These are phyloP conservation scores for Magnusiomyces starmeri DNA, from an alignment of 1,139 yeast species.

Conservation along the genomic window DNA sequence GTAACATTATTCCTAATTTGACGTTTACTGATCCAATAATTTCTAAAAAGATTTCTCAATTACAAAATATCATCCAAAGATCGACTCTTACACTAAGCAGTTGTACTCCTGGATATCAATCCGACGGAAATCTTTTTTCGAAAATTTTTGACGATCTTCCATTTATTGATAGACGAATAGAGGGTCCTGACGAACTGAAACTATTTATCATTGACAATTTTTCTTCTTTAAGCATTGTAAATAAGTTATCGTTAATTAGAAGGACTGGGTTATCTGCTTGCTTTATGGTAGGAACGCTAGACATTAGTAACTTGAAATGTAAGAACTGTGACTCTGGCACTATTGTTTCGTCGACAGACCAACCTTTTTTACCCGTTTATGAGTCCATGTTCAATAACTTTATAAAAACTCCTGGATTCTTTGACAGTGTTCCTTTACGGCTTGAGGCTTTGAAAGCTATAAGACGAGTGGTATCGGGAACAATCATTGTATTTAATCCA, in stretches of 20 bases:
- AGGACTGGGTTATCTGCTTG: conserved; percentile 1
- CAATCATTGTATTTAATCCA: conserved; percentile 19
- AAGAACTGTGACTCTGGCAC: conserved; percentile 1
- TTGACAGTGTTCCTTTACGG: conserved; percentile 16
- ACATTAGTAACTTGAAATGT: background rate
- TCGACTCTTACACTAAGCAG: background rate
- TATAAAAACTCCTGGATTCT: conserved; percentile 14
- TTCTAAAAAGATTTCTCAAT: background rate
- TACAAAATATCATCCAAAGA: background rate
- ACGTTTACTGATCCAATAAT: background rate
- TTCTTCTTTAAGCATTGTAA: background rate
- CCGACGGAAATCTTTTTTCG: background rate
- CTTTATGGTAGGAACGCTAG: conserved; percentile 1
- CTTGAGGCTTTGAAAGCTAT: conserved; percentile 20
- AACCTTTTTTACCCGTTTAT: background rate
- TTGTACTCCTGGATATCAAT: background rate
- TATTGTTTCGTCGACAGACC: background rate
- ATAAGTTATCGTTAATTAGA: background rate
- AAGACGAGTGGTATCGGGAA: conserved; percentile 17
- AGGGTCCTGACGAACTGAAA: background rate
- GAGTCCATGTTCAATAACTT: conserved; percentile 7
- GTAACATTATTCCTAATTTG: background rate
- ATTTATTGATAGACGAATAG: background rate
- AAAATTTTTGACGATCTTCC: background rate
- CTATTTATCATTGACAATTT: background rate